Evolutionary conservation across 1,284 basidiomycete species (phyloP), one percentile per base, ranked within the genome.

Genomic region (Cerioporus squamosus): DNA sequence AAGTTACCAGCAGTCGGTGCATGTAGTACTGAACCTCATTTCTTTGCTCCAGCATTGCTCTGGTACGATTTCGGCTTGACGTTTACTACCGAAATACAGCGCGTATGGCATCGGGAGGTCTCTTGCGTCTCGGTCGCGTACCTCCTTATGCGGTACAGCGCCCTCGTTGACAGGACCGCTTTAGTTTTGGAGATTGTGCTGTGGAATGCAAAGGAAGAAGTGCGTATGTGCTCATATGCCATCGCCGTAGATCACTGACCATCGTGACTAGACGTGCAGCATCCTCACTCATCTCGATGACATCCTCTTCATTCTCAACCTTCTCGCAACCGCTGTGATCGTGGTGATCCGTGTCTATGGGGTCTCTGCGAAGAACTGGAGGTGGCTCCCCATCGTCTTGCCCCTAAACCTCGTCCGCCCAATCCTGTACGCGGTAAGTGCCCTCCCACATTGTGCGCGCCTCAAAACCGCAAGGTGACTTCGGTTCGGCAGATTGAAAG

Each of bases 141-240:
- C 22, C 23, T 66, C 14, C 10, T 55, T 2, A 61, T 55, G 40
- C 64, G 64, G 0, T 66, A 66, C 42, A 44, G 18, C 23, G 44
- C 50, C 2, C 29, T 55, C 7, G 4, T 55, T 3, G 53, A 51
- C 8, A 38, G 53, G 33, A 7, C 48, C 3, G 31, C 33, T n/a
- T 31, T 48, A 23, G 23, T 49, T 17, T 33, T 55, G 15, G 40
- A 55, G 18, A n/a, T 49, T 9, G 26, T 52, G 5, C 26, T 52
- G 10, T 47, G 36, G 31, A 29, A 42, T 3, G 29, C 20, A 6
- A 29, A 40, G 15, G 33, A 53, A 3, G 6, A 23, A 39, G 58
- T 55, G 15, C 12, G 33, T 14, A 18, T 23, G 12, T 17, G 23
- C 14, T 10, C 29, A 10, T 29, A 29, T 29, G 29, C 29, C 29